Conservation (phyloP, 495 filamentous ascomycete genomes). For the Entonaema liquescens region DNA sequence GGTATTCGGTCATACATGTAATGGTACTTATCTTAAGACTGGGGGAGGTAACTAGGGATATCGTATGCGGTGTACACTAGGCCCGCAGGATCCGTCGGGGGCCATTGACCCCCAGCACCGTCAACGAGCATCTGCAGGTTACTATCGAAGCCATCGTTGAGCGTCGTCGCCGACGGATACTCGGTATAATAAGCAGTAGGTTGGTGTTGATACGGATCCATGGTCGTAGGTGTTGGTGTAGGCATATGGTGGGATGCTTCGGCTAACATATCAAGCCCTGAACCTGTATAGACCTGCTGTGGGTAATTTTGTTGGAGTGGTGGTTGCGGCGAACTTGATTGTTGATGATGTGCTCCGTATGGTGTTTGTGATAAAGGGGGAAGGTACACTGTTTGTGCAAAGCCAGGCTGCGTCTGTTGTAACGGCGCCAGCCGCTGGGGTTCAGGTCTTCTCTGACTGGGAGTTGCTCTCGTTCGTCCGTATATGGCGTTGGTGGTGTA, state of each 20-base stretch:
- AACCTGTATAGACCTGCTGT: constrained; percentile 24
- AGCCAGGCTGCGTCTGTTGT: constrained; percentile 33
- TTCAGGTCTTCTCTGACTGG: constrained; percentile 23
- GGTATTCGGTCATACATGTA: neutral
- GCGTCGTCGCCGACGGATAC: constrained; percentile 26
- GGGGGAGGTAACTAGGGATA: constrained; percentile 29
- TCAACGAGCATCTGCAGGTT: constrained; percentile 47
- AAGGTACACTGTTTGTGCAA: constrained; percentile 40
- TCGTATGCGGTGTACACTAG: constrained; percentile 40
- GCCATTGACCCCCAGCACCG: constrained; percentile 40
- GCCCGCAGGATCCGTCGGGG: constrained; percentile 28
- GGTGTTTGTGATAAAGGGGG: constrained; percentile 42
- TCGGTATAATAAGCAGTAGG: constrained; percentile 33
- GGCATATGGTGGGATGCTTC: constrained; percentile 34
- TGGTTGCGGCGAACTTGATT: constrained; percentile 8
- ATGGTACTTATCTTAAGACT: neutral
- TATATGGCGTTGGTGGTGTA: constrained; percentile 3
- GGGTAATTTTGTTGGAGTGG: constrained; percentile 24
- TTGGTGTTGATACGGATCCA: constrained; percentile 33
- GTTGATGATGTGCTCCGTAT: constrained; percentile 34
- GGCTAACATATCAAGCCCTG: constrained; percentile 35
- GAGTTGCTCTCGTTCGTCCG: constrained; percentile 11
- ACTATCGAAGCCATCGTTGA: constrained; percentile 48
- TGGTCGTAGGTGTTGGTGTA: constrained; percentile 17
- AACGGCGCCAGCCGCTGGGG: constrained; percentile 41